Percentiles rank a stretch among this genome's conserved stretches.
phyloP scores from a whole-genome alignment of 768 basidiomycete genomes.

The Boletus rubescentipes region DNA sequence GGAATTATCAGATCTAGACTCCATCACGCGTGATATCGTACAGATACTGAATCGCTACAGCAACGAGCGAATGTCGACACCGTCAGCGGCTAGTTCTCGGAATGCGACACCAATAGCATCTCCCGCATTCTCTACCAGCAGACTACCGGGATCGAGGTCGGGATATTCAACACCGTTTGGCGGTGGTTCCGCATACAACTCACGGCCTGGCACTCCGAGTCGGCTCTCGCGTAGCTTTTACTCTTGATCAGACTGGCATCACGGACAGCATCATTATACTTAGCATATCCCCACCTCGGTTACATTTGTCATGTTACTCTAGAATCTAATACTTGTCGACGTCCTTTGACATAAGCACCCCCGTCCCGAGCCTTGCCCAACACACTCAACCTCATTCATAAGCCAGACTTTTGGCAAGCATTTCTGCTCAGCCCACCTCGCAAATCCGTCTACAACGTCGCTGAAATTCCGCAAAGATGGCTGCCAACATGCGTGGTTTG shows the following conservation, averaged over 20 bases:
- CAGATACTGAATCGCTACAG: constrained; percentile 69
- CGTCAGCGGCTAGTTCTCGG: constrained; percentile 61
- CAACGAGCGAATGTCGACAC: constrained; percentile 57
- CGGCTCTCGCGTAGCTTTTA: constrained; percentile 44
- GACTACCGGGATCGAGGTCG: constrained; percentile 46
- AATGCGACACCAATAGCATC: constrained; percentile 65
- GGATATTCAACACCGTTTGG: constrained; percentile 59
- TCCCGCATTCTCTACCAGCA: constrained; percentile 40
- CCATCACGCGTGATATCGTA: constrained; percentile 72
- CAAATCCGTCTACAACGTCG: not conserved
- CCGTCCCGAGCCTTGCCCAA: not conserved
- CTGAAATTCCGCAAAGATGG: constrained; percentile 50
- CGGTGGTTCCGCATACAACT: constrained; percentile 45
- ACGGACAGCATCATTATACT: constrained; percentile 4
- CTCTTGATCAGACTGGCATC: constrained; percentile 18
- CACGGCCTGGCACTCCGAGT: constrained; percentile 66
- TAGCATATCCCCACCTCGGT: constrained; percentile 10
- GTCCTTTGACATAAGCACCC: constrained; percentile 5
- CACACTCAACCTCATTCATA: not conserved
- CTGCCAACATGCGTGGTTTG: constrained; percentile 86
- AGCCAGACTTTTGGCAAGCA: not conserved
- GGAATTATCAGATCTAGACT: constrained; percentile 75
- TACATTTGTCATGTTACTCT: constrained; percentile 18
- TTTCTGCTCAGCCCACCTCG: not conserved
- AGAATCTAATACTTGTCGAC: constrained; percentile 9